Conservation (phyloP, 768 basidiomycete genomes). For the Leccinum uliginosum region DNA sequence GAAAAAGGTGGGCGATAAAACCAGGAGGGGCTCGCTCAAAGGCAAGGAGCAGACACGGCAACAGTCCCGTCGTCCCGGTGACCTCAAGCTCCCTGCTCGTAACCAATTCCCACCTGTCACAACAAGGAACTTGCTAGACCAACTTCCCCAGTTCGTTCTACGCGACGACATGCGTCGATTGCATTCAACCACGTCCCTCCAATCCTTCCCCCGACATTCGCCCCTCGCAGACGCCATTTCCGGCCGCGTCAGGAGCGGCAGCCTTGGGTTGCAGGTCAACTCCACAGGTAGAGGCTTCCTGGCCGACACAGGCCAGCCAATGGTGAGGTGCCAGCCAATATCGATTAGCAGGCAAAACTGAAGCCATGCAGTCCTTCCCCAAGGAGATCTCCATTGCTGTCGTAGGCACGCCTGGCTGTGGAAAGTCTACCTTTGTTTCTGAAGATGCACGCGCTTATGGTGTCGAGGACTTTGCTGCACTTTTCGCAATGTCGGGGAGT, state of each 20-base stretch:
- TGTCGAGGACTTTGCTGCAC: constrained; percentile 40
- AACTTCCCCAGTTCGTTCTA: constrained; percentile 32
- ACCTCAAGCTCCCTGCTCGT: constrained; percentile 60
- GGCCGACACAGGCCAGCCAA: constrained; percentile 17
- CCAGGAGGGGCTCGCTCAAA: constrained; percentile 47
- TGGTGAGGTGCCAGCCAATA: constrained; percentile 19
- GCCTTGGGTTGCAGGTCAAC: constrained; percentile 44
- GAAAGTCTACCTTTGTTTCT: constrained; percentile 79
- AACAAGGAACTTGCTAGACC: constrained; percentile 29
- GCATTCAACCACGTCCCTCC: constrained; percentile 36
- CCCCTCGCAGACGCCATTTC: constrained; percentile 31
- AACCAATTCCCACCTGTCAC: constrained; percentile 37
- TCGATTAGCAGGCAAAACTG: constrained; percentile 3
- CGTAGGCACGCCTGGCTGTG: constrained; percentile 73
- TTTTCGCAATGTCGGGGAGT: constrained; percentile 32
- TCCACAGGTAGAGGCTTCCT: constrained; percentile 14
- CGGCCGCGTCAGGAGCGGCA: constrained; percentile 58
- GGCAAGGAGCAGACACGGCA: constrained; percentile 39
- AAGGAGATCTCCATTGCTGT: constrained; percentile 63
- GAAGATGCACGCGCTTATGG: constrained; percentile 68
- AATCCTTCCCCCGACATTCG: constrained; percentile 32
- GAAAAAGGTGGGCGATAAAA: constrained; percentile 38
- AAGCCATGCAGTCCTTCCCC: constrained; percentile 20
- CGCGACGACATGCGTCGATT: constrained; percentile 38
- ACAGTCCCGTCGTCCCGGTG: constrained; percentile 45